Percentiles rank a stretch among this genome's conserved stretches.
Evolutionary conservation across 345 rosid genomes (phyloP).

Genomic region (Eucalyptus fibrosa): DNA sequence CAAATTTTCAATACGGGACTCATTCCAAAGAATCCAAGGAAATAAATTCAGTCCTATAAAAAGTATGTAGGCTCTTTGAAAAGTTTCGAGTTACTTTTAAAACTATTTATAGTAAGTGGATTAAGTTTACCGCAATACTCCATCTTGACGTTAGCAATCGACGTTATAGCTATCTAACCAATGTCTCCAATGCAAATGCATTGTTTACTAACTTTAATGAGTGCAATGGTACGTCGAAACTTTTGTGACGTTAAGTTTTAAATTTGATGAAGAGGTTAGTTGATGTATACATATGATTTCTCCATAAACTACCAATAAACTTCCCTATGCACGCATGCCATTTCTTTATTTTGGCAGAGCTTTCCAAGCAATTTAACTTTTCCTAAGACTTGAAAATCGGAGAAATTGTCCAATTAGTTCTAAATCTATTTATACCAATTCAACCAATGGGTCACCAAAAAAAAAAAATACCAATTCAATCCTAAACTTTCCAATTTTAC

Average conservation of each 20-base stretch:
- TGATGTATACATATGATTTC: background rate
- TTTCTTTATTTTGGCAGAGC: background rate
- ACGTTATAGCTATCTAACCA: background rate
- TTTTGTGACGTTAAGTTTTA: background rate
- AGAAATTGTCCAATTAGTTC: background rate
- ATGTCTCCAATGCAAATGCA: background rate
- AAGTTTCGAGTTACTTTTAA: background rate
- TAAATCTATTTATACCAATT: background rate
- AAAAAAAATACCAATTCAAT: background rate
- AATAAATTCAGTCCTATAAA: background rate
- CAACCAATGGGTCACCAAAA: too few relatives aligned
- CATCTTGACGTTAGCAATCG: background rate
- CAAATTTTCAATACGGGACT: background rate
- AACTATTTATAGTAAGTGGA: background rate
- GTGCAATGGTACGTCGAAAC: background rate
- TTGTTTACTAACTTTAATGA: background rate
- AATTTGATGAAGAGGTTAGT: background rate
- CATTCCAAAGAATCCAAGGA: background rate
- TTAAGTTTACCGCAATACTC: background rate
- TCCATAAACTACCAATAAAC: background rate
- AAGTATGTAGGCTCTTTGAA: background rate
- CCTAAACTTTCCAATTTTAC: background rate
- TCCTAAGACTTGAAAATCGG: background rate
- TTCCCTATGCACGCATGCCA: background rate
- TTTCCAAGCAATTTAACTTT: background rate